phyloP scores from a whole-genome alignment of 306 rosid species.

The Vigna hirtella region DNA sequence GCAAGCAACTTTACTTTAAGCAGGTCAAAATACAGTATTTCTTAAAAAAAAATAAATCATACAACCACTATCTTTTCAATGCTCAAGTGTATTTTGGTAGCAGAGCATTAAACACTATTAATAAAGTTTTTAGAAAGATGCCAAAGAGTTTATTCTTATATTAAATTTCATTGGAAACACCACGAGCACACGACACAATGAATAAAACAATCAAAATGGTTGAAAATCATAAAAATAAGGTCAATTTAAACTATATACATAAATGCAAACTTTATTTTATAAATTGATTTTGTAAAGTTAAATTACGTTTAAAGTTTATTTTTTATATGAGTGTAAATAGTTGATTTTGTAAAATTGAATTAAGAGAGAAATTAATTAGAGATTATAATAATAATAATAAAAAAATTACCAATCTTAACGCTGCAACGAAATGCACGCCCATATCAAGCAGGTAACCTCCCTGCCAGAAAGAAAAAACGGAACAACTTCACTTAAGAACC shows the following conservation, averaged over 20 bases:
- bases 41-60: neutral
- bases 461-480: conserved; percentile 59
- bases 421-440: conserved; percentile 96
- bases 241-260: too few relatives aligned
- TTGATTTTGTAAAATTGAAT: too few relatives aligned
- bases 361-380: neutral
- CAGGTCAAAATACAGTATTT: conserved; percentile 25
- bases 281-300: too few relatives aligned
- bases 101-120: neutral
- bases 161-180: conserved; percentile 6
- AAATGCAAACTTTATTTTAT: too few relatives aligned
- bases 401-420: conserved; percentile 81
- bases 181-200: conserved; percentile 4
- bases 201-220: conserved; percentile 2
- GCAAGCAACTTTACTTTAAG: conserved; percentile 1
- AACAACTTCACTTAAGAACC: conserved; percentile 36
- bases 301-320: too few relatives aligned
- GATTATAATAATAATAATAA: conserved; percentile 57
- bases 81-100: conserved; percentile 21
- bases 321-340: too few relatives aligned
- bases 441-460: conserved; percentile 97
- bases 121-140: conserved; percentile 6
- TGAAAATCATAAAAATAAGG: too few relatives aligned
- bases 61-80: conserved; percentile 29
- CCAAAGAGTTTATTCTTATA: conserved; percentile 1